Evolutionary conservation across 2,329 filamentous ascomycete genomes (phyloP).

Genomic region (Aspergillus sp.): DNA sequence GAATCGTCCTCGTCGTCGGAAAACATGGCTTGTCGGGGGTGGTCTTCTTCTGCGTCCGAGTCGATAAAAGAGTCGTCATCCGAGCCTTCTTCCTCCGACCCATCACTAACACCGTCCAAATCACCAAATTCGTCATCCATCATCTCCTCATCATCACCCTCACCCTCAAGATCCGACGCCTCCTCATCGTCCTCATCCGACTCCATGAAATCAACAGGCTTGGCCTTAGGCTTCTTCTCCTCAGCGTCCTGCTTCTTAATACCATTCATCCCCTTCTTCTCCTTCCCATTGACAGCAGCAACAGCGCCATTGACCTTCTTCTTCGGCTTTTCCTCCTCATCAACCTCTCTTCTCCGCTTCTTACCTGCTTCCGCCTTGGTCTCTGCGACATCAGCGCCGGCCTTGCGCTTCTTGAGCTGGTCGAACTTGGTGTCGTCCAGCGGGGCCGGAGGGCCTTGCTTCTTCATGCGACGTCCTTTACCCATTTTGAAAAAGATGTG

Average conservation of each 20-base stretch:
- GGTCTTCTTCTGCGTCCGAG: conserved; percentile 57
- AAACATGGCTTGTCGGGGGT: conserved; percentile 65
- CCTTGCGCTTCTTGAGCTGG: conserved; percentile 71
- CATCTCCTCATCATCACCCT: conserved; percentile 32
- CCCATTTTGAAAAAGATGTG: conserved; percentile 58
- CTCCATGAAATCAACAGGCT: conserved; percentile 31
- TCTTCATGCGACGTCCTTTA: conserved; percentile 85
- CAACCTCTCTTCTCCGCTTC: conserved; percentile 57
- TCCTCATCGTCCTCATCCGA: conserved; percentile 33
- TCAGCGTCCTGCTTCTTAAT: conserved; percentile 24
- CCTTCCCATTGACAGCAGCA: conserved; percentile 20
- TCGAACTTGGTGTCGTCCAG: conserved; percentile 65
- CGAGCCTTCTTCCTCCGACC: conserved; percentile 45
- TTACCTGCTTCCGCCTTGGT: conserved; percentile 48
- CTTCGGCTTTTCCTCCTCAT: conserved; percentile 36
- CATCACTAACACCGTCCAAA: conserved; percentile 34
- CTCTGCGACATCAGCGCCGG: conserved; percentile 59
- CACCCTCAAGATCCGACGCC: conserved; percentile 42
- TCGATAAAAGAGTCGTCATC: conserved; percentile 59
- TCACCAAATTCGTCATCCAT: conserved; percentile 44
- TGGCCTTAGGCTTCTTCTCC: conserved; percentile 20
- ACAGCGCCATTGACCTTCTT: conserved; percentile 33
- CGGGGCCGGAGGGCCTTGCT: conserved; percentile 79
- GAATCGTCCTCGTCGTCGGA: conserved; percentile 91
- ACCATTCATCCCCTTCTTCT: conserved; percentile 20